Base-by-base conservation (phyloP, 352 stramenopile genomes). In the Blastocystis hominis region DNA sequence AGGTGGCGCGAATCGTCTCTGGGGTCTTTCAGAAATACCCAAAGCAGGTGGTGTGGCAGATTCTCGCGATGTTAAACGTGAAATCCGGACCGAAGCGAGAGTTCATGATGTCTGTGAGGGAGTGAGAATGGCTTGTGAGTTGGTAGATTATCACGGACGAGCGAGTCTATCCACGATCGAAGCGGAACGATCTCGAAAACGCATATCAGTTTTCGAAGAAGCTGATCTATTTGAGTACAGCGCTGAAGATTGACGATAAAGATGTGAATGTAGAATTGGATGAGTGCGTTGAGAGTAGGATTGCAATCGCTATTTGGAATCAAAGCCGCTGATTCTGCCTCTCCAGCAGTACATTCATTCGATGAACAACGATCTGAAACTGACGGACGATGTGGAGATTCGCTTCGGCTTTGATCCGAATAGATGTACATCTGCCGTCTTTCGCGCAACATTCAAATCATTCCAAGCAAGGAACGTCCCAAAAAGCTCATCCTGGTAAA, bases 391-490 rank as follows among this genome's bases (percentile, higher is more conserved):
- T 34, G 70, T 80, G 53, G 2, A 40, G 6, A 36, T n/a, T 10
- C 44, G 13, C 3, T 62, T 90, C 61, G 46, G 20, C 10, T 61
- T 86, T 62, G 5, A 59, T 30, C 40, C 38, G 24, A 89, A n/a
- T 90, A 95, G 86, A 90, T 96, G 53, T 92, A 95, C 86, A 97
- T 97, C 62, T 92, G 92, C 62, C 88, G 91, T 2, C 96, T 97
- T 70, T 93, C 90, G 47, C 93, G 95, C 72, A 94, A 94, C 77
- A 92, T 97, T 1, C 93, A 96, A 78, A 93, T 99, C 50, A 98
- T 99, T 94, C 91, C 94, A 77, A 98, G 94, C 15, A 99, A 99
- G 90, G 97, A 98, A 59, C 97, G 96, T 87, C 97, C 97, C 0
- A 99, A 99, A 90, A 97, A 95, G 72, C 93, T 99, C 56, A 95